Evolutionary conservation across 2,329 filamentous ascomycete genomes (phyloP).

Genomic region (Colletotrichum sublineola): DNA sequence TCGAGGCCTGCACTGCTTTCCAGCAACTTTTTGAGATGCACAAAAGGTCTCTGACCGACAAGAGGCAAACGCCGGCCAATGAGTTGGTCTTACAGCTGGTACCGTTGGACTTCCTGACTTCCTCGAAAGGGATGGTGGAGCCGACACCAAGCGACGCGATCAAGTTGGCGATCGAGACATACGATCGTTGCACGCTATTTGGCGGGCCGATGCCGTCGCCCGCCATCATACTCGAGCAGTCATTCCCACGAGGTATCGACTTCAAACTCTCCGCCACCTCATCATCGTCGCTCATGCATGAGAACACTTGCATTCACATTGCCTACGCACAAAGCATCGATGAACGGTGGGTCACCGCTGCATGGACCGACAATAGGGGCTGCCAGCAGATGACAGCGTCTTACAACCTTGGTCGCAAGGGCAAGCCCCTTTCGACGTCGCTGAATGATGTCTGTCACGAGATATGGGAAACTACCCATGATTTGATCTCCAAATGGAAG

Average conservation of each 20-base stretch:
- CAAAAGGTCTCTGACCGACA: conserved; percentile 60
- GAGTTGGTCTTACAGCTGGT: conserved; percentile 85
- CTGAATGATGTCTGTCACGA: conserved; percentile 78
- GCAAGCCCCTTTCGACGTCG: conserved; percentile 62
- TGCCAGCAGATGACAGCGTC: conserved; percentile 79
- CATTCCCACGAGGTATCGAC: conserved; percentile 77
- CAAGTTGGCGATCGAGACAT: conserved; percentile 79
- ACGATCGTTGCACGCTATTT: conserved; percentile 78
- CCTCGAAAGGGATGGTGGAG: conserved; percentile 72
- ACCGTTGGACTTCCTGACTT: conserved; percentile 76
- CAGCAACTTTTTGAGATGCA: conserved; percentile 79
- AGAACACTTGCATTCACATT: conserved; percentile 85
- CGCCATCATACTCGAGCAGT: conserved; percentile 79
- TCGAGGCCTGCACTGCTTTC: conserved; percentile 81
- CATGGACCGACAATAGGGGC: conserved; percentile 85
- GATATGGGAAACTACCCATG: conserved; percentile 82
- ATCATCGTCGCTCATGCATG: conserved; percentile 79
- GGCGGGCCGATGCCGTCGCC: conserved; percentile 72
- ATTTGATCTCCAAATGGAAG: conserved; percentile 77
- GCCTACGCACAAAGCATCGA: conserved; percentile 83
- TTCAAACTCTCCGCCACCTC: conserved; percentile 79
- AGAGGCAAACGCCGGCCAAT: conserved; percentile 61
- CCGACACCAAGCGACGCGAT: conserved; percentile 71
- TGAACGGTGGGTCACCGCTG: conserved; percentile 81
- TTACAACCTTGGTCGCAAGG: conserved; percentile 77